phyloP scores from a whole-genome alignment of 768 basidiomycete species.

The Russula earlei region DNA sequence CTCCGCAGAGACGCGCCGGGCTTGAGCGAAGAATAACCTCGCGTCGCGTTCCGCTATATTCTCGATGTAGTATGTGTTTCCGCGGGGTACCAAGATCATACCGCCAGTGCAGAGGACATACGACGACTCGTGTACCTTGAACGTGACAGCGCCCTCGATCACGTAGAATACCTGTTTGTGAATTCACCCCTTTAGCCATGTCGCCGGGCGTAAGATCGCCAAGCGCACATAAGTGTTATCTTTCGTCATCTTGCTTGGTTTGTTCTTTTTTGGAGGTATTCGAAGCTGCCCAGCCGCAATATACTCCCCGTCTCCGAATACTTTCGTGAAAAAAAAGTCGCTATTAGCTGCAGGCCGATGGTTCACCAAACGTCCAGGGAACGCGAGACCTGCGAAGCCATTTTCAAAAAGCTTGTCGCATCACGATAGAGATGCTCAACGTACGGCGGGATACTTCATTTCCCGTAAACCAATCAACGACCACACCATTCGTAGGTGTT shows the following conservation, averaged over 20 bases:
- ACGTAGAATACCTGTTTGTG: slow-evolving; percentile 61
- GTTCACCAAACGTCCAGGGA: slow-evolving; percentile 57
- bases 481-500: slow-evolving; percentile 55
- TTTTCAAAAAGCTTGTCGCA: background rate
- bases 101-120: slow-evolving; percentile 75
- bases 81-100: slow-evolving; percentile 86
- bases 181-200: background rate
- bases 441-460: slow-evolving; percentile 63
- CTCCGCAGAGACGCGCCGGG: slow-evolving; percentile 40
- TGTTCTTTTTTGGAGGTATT: slow-evolving; percentile 70
- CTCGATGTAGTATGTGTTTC: slow-evolving; percentile 88
- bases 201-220: slow-evolving; percentile 9
- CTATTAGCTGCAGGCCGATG: slow-evolving; percentile 51
- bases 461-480: slow-evolving; percentile 55
- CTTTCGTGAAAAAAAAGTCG: slow-evolving; percentile 81
- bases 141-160: slow-evolving; percentile 80
- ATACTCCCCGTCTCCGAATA: slow-evolving; percentile 86
- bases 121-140: slow-evolving; percentile 71
- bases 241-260: slow-evolving; percentile 80
- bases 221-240: slow-evolving; percentile 85
- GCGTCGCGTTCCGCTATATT: slow-evolving; percentile 78
- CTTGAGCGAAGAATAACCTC: slow-evolving; percentile 88
- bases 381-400: slow-evolving; percentile 59
- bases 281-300: slow-evolving; percentile 83
- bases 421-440: slow-evolving; percentile 26